Evolutionary conservation across 768 basidiomycete species (phyloP).

Genomic region (Mycena alexandri): DNA sequence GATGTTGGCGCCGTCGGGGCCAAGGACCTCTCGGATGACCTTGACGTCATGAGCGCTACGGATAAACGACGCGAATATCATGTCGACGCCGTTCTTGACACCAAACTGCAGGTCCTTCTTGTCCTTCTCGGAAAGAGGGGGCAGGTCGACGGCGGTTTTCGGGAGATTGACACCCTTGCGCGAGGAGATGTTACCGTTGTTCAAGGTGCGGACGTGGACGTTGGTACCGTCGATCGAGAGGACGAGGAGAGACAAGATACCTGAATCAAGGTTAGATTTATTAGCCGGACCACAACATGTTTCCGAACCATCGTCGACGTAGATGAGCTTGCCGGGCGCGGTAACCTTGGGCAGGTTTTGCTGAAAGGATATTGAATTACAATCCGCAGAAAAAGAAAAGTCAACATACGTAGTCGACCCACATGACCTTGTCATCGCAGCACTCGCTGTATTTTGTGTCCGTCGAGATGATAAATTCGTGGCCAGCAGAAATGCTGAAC

Average conservation of each 20-base stretch:
- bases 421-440: slow-evolving; percentile 89
- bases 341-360: slow-evolving; percentile 95
- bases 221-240: slow-evolving; percentile 86
- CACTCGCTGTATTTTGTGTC: slow-evolving; percentile 83
- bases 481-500: slow-evolving; percentile 85
- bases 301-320: slow-evolving; percentile 90
- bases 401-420: slow-evolving; percentile 89
- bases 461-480: slow-evolving; percentile 92
- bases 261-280: slow-evolving; percentile 46
- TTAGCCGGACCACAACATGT: slow-evolving; percentile 11
- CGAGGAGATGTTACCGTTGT: slow-evolving; percentile 93
- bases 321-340: slow-evolving; percentile 96
- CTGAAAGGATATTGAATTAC: slow-evolving; percentile 52
- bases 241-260: slow-evolving; percentile 93
- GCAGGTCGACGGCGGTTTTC: slow-evolving; percentile 97
- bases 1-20: slow-evolving; percentile 94
- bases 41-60: slow-evolving; percentile 94
- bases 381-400: slow-evolving; percentile 20
- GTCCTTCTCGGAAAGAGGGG: slow-evolving; percentile 98
- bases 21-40: slow-evolving; percentile 94
- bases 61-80: slow-evolving; percentile 99
- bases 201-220: slow-evolving; percentile 87
- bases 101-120: slow-evolving; percentile 95
- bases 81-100: slow-evolving; percentile 98
- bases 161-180: slow-evolving; percentile 99